These are phyloP conservation scores for Phytophthora sp. DNA, from an alignment of 352 stramenopile genomes.

Conservation along the genomic window DNA sequence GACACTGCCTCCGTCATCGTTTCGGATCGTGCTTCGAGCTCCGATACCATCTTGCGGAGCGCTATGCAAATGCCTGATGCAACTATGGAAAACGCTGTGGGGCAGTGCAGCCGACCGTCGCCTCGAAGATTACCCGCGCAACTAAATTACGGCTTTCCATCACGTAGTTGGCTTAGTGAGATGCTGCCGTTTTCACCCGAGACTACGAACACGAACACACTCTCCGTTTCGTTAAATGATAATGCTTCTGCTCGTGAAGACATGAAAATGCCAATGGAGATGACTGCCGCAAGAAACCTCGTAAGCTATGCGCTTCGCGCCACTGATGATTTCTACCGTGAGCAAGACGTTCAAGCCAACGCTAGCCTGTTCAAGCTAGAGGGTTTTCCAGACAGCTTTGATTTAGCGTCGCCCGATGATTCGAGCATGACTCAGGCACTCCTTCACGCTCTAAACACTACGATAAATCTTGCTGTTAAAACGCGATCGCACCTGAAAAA, in stretches of 20 bases:
- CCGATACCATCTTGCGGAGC: constrained; percentile 48
- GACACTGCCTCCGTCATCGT: not conserved
- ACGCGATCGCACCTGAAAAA: constrained; percentile 33
- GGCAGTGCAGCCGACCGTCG: constrained; percentile 46
- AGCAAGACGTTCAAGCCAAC: constrained; percentile 31
- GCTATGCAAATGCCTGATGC: constrained; percentile 32
- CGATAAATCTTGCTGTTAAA: constrained; percentile 30
- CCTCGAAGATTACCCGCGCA: constrained; percentile 45
- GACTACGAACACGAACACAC: constrained; percentile 22
- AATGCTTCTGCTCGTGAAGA: not conserved
- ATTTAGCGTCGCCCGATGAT: constrained; percentile 18
- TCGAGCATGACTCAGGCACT: constrained; percentile 26
- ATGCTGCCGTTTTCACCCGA: constrained; percentile 38
- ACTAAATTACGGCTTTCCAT: constrained; percentile 61
- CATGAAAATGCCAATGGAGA: constrained; percentile 35
- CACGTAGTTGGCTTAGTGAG: constrained; percentile 47
- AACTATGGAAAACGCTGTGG: constrained; percentile 26
- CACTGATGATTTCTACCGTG: constrained; percentile 52
- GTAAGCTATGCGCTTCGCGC: constrained; percentile 36
- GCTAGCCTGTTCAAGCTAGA: constrained; percentile 31
- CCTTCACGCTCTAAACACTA: constrained; percentile 29
- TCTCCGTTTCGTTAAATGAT: constrained; percentile 26
- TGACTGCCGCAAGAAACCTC: constrained; percentile 30
- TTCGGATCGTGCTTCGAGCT: constrained; percentile 10
- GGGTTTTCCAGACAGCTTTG: constrained; percentile 16